phyloP scores from a whole-genome alignment of 768 basidiomycete species.

The Naganishia vishniacii region DNA sequence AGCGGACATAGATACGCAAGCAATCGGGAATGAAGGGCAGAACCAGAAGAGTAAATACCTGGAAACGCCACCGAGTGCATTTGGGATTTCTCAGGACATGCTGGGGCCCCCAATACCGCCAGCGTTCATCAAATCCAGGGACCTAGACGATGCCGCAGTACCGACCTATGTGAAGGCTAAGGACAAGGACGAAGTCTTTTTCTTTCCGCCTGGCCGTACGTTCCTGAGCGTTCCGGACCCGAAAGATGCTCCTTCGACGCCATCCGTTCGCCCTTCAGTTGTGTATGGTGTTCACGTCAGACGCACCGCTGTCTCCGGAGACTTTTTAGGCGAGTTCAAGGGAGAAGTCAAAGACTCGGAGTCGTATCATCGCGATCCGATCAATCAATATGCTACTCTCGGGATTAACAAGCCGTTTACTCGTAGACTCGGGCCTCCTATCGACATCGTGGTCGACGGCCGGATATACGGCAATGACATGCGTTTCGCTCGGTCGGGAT shows the following conservation, averaged over 20 bases:
- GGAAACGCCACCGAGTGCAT: conserved; percentile 28
- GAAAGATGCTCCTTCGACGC: conserved; percentile 29
- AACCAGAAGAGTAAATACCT: conserved; percentile 4
- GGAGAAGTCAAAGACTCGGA: conserved; percentile 64
- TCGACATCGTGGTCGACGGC: conserved; percentile 73
- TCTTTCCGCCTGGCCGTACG: background rate
- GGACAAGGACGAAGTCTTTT: conserved; percentile 35
- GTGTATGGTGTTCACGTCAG: conserved; percentile 63
- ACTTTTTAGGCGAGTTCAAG: conserved; percentile 61
- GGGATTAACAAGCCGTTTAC: conserved; percentile 82
- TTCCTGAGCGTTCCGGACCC: conserved; percentile 16
- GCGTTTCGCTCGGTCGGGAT: conserved; percentile 62
- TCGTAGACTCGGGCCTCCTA: conserved; percentile 67
- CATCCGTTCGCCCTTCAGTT: conserved; percentile 28
- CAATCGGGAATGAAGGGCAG: background rate
- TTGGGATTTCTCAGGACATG: background rate
- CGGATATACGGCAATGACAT: conserved; percentile 63
- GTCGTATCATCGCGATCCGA: conserved; percentile 67
- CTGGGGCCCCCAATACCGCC: conserved; percentile 45
- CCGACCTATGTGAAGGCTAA: conserved; percentile 31
- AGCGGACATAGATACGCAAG: background rate
- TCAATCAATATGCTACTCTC: conserved; percentile 69
- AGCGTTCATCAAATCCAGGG: conserved; percentile 30
- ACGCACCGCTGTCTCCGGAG: conserved; percentile 55
- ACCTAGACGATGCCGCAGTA: conserved; percentile 29